These are phyloP conservation scores for Candida sanyaensis DNA, from an alignment of 1,139 yeast genomes.

Conservation along the genomic window DNA sequence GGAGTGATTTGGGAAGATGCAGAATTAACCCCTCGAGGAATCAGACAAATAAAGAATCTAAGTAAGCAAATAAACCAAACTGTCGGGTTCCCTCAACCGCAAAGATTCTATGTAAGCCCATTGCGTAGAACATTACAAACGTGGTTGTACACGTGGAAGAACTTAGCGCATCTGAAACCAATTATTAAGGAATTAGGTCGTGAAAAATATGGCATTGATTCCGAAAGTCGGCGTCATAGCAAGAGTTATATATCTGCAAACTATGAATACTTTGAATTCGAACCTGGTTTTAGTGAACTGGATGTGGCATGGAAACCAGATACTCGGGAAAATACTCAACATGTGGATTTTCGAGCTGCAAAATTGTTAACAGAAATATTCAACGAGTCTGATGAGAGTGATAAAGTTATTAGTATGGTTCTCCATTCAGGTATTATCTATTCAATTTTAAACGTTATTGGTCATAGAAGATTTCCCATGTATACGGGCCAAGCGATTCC, in stretches of 20 bases:
- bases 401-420: slow-evolving; percentile 31
- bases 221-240: slow-evolving; percentile 36
- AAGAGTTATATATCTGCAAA: slow-evolving; percentile 23
- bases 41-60: slow-evolving; percentile 21
- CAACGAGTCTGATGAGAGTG: slow-evolving; percentile 19
- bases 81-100: slow-evolving; percentile 27
- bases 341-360: slow-evolving; percentile 28
- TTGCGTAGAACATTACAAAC: slow-evolving; percentile 37
- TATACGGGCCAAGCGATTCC: slow-evolving; percentile 16
- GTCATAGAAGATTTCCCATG: slow-evolving; percentile 19
- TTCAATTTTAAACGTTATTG: slow-evolving; percentile 28
- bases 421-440: slow-evolving; percentile 36
- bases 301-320: slow-evolving; percentile 30
- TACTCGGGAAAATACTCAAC: slow-evolving; percentile 11
- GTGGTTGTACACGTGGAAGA: slow-evolving; percentile 30
- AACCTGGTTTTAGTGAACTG: slow-evolving; percentile 24
- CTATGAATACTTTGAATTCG: slow-evolving; percentile 30
- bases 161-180: slow-evolving; percentile 20
- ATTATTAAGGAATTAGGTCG: slow-evolving; percentile 34
- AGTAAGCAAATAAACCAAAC: slow-evolving; percentile 15
- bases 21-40: slow-evolving; percentile 30
- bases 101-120: slow-evolving; percentile 35
- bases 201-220: slow-evolving; percentile 41
- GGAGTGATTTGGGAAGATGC: slow-evolving; percentile 41
- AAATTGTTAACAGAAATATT: slow-evolving; percentile 33